phyloP scores from a whole-genome alignment of 202 grass and related monocot species.

The Elaeis oleifera region DNA sequence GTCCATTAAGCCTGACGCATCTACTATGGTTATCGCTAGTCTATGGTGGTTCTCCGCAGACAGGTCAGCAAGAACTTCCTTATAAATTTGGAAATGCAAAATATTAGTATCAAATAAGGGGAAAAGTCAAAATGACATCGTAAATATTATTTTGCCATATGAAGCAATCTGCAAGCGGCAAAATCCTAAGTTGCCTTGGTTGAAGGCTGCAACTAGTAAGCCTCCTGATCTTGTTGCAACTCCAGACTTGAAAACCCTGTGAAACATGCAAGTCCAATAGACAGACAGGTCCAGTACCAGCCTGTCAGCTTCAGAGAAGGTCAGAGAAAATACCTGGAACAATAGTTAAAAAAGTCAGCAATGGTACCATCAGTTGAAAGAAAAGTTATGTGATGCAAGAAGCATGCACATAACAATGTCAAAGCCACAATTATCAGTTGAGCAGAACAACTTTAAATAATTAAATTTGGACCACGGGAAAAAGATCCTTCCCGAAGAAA shows the following conservation, averaged over 20 bases:
- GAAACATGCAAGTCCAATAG: conserved; percentile 30
- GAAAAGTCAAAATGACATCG: no score
- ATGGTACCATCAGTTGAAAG: conserved; percentile 11
- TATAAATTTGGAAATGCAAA: no score
- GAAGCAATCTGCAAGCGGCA: conserved; percentile 1
- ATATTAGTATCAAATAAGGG: no score
- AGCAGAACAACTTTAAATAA: no score
- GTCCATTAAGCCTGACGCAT: no score
- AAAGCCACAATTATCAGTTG: not conserved
- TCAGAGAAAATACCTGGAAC: conserved; percentile 99
- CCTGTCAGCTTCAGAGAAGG: conserved; percentile 98
- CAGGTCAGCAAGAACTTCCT: no score
- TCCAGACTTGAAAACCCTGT: conserved; percentile 39
- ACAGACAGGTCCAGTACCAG: conserved; percentile 35
- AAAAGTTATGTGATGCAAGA: conserved; percentile 1
- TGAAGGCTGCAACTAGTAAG: conserved; percentile 15
- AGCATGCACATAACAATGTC: conserved; percentile 23
- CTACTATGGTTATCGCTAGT: no score
- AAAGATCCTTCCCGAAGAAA: no score
- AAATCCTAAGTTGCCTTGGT: conserved; percentile 5
- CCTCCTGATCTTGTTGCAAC: conserved; percentile 17
- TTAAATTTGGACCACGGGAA: no score
- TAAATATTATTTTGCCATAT: not conserved
- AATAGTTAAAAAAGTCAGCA: conserved; percentile 29
- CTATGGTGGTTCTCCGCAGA: no score